phyloP scores from a whole-genome alignment of 805 yeast species.

The Candida glaebosa region DNA sequence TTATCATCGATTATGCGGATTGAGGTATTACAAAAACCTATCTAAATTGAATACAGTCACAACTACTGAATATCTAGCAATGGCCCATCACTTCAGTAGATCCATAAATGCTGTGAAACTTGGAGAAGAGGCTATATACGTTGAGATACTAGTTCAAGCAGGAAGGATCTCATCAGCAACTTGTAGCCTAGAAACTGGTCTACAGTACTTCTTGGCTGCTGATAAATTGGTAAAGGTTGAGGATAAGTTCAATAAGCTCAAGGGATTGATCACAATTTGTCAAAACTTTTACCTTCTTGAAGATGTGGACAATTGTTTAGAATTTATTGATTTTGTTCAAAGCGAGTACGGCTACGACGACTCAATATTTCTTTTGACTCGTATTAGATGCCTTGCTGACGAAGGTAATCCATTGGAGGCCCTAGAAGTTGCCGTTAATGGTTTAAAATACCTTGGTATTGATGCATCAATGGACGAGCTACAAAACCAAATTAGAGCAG shows the following conservation, averaged over 20 bases:
- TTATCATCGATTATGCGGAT: conserved; percentile 39
- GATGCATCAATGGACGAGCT: conserved; percentile 24
- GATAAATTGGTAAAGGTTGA: conserved; percentile 18
- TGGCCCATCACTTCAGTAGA: conserved; percentile 38
- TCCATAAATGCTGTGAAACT: conserved; percentile 30
- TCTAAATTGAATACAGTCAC: conserved; percentile 13
- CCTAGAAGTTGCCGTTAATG: conserved; percentile 28
- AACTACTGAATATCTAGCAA: conserved; percentile 24
- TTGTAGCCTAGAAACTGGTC: conserved; percentile 39
- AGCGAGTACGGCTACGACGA: conserved; percentile 28
- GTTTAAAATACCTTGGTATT: conserved; percentile 34
- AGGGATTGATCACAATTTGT: conserved; percentile 27
- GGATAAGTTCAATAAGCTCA: conserved; percentile 19
- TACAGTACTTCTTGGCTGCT: conserved; percentile 38
- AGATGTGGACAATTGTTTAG: conserved; percentile 32
- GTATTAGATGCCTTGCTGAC: conserved; percentile 33
- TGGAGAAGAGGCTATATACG: conserved; percentile 35
- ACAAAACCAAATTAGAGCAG: conserved; percentile 18
- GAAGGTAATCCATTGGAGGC: conserved; percentile 29
- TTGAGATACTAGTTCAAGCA: conserved; percentile 39
- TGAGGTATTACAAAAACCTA: conserved; percentile 30
- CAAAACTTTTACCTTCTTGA: conserved; percentile 26
- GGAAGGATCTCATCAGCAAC: conserved; percentile 43
- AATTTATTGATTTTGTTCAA: conserved; percentile 29
- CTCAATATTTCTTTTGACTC: conserved; percentile 32